These are phyloP conservation scores for Pyricularia sp. DNA, from an alignment of 2,329 filamentous ascomycete species.

Conservation along the genomic window DNA sequence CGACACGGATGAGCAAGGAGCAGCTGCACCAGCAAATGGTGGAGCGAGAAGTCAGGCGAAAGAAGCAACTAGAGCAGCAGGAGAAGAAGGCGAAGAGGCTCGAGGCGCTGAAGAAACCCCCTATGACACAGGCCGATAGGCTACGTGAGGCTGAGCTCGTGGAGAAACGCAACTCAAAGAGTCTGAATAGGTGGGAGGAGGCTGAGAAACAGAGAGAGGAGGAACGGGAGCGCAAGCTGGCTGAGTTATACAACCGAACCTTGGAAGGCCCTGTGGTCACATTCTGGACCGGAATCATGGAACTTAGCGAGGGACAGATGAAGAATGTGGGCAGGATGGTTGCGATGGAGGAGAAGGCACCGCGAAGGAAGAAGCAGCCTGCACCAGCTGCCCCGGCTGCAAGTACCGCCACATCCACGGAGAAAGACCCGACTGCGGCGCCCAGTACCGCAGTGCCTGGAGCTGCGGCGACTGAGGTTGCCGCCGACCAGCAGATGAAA, in stretches of 20 bases:
- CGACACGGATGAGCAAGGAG: slow-evolving; percentile 50
- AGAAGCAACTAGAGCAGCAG: slow-evolving; percentile 61
- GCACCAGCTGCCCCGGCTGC: slow-evolving; percentile 10
- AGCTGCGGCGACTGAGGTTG: not conserved
- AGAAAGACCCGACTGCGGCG: slow-evolving; percentile 6
- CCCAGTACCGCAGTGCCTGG: slow-evolving; percentile 6
- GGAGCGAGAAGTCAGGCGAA: slow-evolving; percentile 59
- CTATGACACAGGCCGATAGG: slow-evolving; percentile 80
- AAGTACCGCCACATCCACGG: slow-evolving; percentile 12
- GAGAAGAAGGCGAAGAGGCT: slow-evolving; percentile 60
- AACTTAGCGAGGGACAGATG: slow-evolving; percentile 65
- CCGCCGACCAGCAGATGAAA: not conserved
- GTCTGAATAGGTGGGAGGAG: slow-evolving; percentile 86
- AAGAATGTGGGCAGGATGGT: slow-evolving; percentile 60
- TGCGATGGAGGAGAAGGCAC: slow-evolving; percentile 49
- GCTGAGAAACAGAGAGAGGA: slow-evolving; percentile 83
- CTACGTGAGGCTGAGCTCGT: slow-evolving; percentile 73
- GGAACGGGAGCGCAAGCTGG: slow-evolving; percentile 71
- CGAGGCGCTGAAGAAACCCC: slow-evolving; percentile 65
- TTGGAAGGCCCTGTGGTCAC: slow-evolving; percentile 84
- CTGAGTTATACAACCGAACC: slow-evolving; percentile 78
- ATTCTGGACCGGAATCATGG: slow-evolving; percentile 86
- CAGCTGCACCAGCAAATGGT: slow-evolving; percentile 62
- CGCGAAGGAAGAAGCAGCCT: slow-evolving; percentile 39
- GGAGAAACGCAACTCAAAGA: slow-evolving; percentile 82